Percentiles rank a stretch among this genome's conserved stretches.
These are phyloP conservation scores for Monilinia aucupariae DNA, from an alignment of 2,329 filamentous ascomycete genomes.

Conservation along the genomic window DNA sequence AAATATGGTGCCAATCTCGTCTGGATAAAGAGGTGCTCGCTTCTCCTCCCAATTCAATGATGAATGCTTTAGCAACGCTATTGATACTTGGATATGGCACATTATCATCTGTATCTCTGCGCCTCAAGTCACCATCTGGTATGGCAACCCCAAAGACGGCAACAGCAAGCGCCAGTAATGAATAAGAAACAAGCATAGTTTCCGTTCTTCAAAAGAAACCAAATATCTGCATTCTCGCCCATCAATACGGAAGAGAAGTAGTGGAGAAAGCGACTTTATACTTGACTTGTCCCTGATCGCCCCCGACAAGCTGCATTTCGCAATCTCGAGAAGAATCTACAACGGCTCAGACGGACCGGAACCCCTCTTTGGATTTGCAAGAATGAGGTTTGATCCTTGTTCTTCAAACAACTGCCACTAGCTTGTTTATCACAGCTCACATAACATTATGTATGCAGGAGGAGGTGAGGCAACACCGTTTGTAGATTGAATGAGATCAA, in stretches of 20 bases:
- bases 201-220: neutral
- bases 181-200: neutral
- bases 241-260: neutral
- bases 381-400: neutral
- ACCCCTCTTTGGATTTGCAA: neutral
- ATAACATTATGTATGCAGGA: neutral
- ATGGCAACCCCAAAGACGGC: neutral
- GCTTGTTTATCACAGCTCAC: neutral
- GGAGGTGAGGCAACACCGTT: neutral
- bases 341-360: neutral
- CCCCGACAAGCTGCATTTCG: neutral
- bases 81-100: neutral
- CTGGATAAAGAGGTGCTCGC: neutral
- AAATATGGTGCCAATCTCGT: neutral
- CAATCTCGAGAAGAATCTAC: neutral
- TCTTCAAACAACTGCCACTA: neutral
- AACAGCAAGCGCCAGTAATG: neutral
- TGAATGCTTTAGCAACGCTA: constrained; percentile 8
- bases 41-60: constrained; percentile 1
- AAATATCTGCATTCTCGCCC: too few species aligned
- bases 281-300: neutral
- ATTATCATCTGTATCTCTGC: neutral
- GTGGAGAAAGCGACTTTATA: neutral
- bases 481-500: neutral
- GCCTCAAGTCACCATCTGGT: neutral